Percentiles rank a stretch among this genome's conserved stretches.
Evolutionary conservation across 1,284 basidiomycete species (phyloP).

Genomic region (Trichosporon sp.): DNA sequence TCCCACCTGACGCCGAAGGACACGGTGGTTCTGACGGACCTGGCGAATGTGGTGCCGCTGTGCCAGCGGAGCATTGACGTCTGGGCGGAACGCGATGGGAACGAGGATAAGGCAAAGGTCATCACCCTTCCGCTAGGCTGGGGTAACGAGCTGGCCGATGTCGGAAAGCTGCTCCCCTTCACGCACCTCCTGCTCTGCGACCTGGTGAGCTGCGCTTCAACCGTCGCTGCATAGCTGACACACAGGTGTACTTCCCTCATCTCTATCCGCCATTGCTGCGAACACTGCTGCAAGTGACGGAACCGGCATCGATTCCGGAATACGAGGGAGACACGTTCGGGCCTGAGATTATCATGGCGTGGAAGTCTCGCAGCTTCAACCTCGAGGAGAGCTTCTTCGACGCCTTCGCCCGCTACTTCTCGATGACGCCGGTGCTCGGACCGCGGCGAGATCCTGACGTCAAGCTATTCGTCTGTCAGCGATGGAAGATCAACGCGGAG

Average conservation of each 20-base stretch:
- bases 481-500: conserved; percentile 45
- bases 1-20: conserved; percentile 35
- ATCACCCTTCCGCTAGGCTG: conserved; percentile 44
- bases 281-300: conserved; percentile 49
- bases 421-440: conserved; percentile 45
- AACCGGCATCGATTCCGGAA: conserved; percentile 30
- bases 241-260: conserved; percentile 54
- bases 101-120: conserved; percentile 26
- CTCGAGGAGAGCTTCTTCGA: conserved; percentile 56
- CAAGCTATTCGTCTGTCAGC: conserved; percentile 48
- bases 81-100: conserved; percentile 28
- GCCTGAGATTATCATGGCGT: conserved; percentile 52
- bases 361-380: conserved; percentile 48
- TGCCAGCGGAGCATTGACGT: conserved; percentile 40
- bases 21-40: conserved; percentile 48
- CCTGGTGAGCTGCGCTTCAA: conserved; percentile 39
- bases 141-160: conserved; percentile 38
- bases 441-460: conserved; percentile 37
- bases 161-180: conserved; percentile 34
- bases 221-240: conserved; percentile 9
- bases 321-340: conserved; percentile 35
- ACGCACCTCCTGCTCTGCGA: conserved; percentile 54
- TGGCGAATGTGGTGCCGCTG: conserved; percentile 50
- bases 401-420: conserved; percentile 47
- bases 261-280: conserved; percentile 50